These are phyloP conservation scores for Carex arenaria DNA, from an alignment of 202 grass and related monocot genomes.

Conservation along the genomic window DNA sequence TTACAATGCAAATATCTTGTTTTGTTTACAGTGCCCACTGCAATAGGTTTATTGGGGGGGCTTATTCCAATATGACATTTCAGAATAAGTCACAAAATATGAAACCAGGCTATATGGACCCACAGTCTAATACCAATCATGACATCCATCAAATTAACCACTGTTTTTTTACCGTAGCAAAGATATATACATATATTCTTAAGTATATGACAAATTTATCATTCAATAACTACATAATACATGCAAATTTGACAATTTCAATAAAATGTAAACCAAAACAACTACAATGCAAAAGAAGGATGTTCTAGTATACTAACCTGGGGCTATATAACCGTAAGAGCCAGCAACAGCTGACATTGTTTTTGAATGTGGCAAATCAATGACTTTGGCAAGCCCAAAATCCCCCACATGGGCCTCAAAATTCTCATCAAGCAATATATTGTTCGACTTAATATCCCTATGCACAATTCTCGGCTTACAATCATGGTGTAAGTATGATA, in stretches of 20 bases:
- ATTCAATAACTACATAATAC: neutral
- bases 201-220: neutral
- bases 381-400: slow-evolving; percentile 95
- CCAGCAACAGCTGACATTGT: slow-evolving; percentile 98
- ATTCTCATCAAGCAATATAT: slow-evolving; percentile 95
- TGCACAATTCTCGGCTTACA: slow-evolving; percentile 93
- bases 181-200: neutral
- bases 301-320: slow-evolving; percentile 45
- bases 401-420: slow-evolving; percentile 99
- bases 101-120: neutral
- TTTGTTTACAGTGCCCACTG: neutral
- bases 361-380: slow-evolving; percentile 91
- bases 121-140: neutral
- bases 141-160: neutral
- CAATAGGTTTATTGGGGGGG: neutral
- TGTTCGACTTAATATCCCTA: slow-evolving; percentile 96
- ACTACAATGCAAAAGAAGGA: slow-evolving; percentile 16
- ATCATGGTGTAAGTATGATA: slow-evolving; percentile 94
- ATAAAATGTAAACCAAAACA: slow-evolving; percentile 3
- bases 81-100: neutral
- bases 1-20: neutral
- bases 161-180: neutral
- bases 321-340: slow-evolving; percentile 98
- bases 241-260: neutral
- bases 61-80: neutral